These are phyloP conservation scores for Pythium apleroticum DNA, from an alignment of 352 stramenopile species.

Conservation along the genomic window DNA sequence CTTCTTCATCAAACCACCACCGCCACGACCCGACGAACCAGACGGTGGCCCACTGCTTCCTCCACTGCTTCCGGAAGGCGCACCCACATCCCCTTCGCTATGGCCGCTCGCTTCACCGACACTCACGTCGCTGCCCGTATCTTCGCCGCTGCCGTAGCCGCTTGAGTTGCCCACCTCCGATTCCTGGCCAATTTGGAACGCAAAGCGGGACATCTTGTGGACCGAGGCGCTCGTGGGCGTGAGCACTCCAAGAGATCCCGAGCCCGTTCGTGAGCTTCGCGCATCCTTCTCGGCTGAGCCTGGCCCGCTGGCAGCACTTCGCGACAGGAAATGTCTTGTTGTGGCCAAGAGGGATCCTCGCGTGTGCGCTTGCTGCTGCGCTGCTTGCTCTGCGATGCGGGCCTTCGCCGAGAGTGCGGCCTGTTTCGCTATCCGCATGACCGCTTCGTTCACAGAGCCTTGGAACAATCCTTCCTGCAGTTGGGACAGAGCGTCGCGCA, in stretches of 20 bases:
- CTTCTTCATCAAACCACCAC: slow-evolving; percentile 74
- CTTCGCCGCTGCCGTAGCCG: slow-evolving; percentile 36
- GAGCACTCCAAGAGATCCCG: slow-evolving; percentile 35
- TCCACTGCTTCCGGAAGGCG: background rate
- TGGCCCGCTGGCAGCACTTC: slow-evolving; percentile 19
- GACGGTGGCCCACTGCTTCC: background rate
- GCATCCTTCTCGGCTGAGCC: slow-evolving; percentile 12
- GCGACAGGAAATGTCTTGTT: slow-evolving; percentile 67
- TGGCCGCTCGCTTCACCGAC: slow-evolving; percentile 43
- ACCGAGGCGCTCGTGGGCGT: slow-evolving; percentile 60
- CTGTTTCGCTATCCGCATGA: slow-evolving; percentile 82
- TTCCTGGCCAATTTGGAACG: slow-evolving; percentile 35
- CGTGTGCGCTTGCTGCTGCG: slow-evolving; percentile 63
- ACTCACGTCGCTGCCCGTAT: slow-evolving; percentile 36
- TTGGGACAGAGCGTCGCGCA: slow-evolving; percentile 52
- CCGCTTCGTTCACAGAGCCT: slow-evolving; percentile 72
- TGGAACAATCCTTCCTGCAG: slow-evolving; percentile 72
- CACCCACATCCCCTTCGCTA: slow-evolving; percentile 41
- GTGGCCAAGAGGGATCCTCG: slow-evolving; percentile 69
- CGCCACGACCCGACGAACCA: slow-evolving; percentile 17
- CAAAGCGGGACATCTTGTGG: slow-evolving; percentile 46
- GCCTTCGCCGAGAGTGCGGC: slow-evolving; percentile 77
- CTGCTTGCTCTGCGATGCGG: slow-evolving; percentile 77
- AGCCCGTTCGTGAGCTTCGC: slow-evolving; percentile 12
- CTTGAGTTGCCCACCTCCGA: slow-evolving; percentile 32